Percentiles rank a stretch among this genome's conserved stretches.
phyloP scores from a whole-genome alignment of 768 basidiomycete genomes.

The Dioszegia hungarica region DNA sequence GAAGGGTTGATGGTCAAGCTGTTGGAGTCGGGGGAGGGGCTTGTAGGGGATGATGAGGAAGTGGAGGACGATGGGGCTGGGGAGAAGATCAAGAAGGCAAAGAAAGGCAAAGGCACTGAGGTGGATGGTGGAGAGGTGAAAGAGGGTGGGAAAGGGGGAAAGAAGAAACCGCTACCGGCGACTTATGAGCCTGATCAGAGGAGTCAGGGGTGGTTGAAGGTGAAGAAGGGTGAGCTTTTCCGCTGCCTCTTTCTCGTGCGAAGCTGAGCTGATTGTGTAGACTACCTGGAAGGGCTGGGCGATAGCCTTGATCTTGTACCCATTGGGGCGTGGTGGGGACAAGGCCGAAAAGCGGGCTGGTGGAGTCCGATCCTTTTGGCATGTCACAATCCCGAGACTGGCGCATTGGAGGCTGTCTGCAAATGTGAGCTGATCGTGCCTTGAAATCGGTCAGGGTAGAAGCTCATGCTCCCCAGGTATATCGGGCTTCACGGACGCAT shows the following conservation, averaged over 20 bases:
- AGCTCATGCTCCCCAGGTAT: slow-evolving; percentile 8
- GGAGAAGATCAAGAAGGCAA: slow-evolving; percentile 18
- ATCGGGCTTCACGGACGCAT: slow-evolving; percentile 70
- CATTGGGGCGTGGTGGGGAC: slow-evolving; percentile 75
- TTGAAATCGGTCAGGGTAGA: too few relatives aligned
- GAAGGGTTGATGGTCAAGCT: slow-evolving; percentile 97
- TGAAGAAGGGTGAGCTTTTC: slow-evolving; percentile 61
- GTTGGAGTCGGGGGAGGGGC: slow-evolving; percentile 55
- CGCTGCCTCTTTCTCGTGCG: too few relatives aligned
- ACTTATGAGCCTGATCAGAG: slow-evolving; percentile 89
- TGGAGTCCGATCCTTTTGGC: slow-evolving; percentile 86
- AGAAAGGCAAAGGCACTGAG: too few relatives aligned
- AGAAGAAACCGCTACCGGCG: slow-evolving; percentile 68
- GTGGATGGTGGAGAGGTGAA: slow-evolving; percentile 41
- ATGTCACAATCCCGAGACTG: slow-evolving; percentile 62
- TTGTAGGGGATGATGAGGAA: slow-evolving; percentile 47
- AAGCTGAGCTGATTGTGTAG: slow-evolving; percentile 49
- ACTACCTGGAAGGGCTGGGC: slow-evolving; percentile 75
- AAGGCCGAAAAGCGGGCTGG: slow-evolving; percentile 83
- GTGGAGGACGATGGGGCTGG: slow-evolving; percentile 31
- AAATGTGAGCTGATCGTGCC: slow-evolving; percentile 79
- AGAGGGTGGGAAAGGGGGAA: slow-evolving; percentile 38
- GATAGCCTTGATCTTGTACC: slow-evolving; percentile 59
- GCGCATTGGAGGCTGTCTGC: slow-evolving; percentile 68
- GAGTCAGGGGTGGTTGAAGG: slow-evolving; percentile 79